Conservation (phyloP, 2,329 filamentous ascomycete species). For the Cladosporium sp. region DNA sequence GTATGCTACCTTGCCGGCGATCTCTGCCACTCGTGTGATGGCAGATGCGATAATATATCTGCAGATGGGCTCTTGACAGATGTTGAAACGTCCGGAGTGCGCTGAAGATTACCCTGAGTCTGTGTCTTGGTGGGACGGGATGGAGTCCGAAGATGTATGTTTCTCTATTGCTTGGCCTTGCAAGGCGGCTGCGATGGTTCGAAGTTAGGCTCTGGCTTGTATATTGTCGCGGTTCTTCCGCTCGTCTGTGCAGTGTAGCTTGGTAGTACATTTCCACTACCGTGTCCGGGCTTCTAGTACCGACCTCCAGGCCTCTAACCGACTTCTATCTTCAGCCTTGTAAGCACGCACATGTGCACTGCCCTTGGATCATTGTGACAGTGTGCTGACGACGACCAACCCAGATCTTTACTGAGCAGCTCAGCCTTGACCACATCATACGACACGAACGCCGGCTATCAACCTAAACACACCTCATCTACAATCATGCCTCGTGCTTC, state of each 20-base stretch:
- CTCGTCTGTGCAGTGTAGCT: background rate
- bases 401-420: background rate
- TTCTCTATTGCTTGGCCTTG: background rate
- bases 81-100: background rate
- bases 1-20: background rate
- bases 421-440: background rate
- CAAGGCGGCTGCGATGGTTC: background rate
- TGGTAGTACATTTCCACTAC: background rate
- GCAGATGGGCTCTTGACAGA: background rate
- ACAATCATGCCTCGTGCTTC: constrained; percentile 20
- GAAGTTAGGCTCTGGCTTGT: background rate
- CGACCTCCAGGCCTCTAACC: background rate
- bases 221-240: background rate
- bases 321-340: background rate
- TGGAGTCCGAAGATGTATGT: background rate
- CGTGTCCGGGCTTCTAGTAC: background rate
- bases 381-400: background rate
- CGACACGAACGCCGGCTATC: background rate
- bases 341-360: background rate
- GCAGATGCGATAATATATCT: background rate
- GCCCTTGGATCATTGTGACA: background rate
- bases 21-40: background rate
- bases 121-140: constrained; percentile 4
- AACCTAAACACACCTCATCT: background rate
- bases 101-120: constrained; percentile 9